Conservation (phyloP, 1,139 yeast species). For the Geotrichum reessii region DNA sequence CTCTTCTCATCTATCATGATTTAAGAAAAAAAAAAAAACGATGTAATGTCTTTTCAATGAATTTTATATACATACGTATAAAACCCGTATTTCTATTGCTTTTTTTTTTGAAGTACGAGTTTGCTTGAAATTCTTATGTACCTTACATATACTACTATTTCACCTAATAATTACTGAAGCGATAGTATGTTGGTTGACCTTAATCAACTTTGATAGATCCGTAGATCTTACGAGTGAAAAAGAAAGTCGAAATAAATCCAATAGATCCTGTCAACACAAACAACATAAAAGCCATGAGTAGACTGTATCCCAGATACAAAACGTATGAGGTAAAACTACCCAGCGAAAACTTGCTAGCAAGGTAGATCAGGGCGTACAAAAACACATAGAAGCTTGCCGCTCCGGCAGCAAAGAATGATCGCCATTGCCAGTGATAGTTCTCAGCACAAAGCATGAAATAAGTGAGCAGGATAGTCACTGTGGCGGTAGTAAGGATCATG, state of each 20-base stretch:
- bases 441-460: constrained; percentile 86
- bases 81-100: not conserved
- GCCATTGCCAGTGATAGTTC: constrained; percentile 97
- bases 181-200: constrained; percentile 1
- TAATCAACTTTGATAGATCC: constrained; percentile 80
- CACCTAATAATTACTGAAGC: not conserved
- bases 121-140: not conserved
- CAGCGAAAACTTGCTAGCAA: constrained; percentile 49
- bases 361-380: constrained; percentile 64
- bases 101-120: not conserved
- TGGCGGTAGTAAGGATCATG: constrained; percentile 74
- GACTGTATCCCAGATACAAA: constrained; percentile 80
- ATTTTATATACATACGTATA: not conserved
- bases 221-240: constrained; percentile 75
- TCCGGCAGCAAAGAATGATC: constrained; percentile 81
- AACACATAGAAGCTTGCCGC: constrained; percentile 84
- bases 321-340: constrained; percentile 74
- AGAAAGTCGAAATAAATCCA: constrained; percentile 71
- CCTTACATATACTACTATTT: not conserved
- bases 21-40: not conserved
- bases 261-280: constrained; percentile 84
- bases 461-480: constrained; percentile 73
- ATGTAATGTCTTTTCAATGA: not conserved
- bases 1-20: not conserved
- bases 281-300: constrained; percentile 60